A percentile compares a stretch with the other conserved stretches of the same genome.
Conservation (phyloP, 2,329 filamentous ascomycete genomes). For the Colletotrichum sp. region DNA sequence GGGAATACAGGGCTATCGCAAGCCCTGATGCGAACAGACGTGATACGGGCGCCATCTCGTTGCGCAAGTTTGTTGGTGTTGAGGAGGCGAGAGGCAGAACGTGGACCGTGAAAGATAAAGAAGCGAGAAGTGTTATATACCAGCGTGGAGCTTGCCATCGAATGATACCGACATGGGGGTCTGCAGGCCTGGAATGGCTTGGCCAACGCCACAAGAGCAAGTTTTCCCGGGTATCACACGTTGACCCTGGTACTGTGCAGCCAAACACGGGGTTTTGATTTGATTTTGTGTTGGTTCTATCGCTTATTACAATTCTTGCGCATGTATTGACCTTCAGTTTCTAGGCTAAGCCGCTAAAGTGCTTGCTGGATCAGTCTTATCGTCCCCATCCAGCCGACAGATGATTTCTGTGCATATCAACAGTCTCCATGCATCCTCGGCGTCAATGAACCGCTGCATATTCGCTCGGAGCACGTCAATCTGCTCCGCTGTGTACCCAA, state of each 20-base stretch:
- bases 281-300: not conserved
- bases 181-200: not conserved
- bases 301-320: not conserved
- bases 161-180: not conserved
- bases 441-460: not conserved
- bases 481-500: conserved; percentile 8
- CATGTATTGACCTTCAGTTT: not conserved
- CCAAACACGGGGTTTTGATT: not conserved
- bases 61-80: not conserved
- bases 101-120: not conserved
- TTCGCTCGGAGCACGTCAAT: not conserved
- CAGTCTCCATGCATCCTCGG: not conserved
- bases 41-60: not conserved
- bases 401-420: conserved; percentile 11
- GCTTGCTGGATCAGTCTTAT: too few species aligned
- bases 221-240: not conserved
- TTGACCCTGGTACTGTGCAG: not conserved
- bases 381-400: not conserved
- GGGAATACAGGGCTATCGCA: not conserved
- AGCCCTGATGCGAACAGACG: not conserved
- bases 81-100: not conserved
- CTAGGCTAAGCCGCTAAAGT: not conserved
- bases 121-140: not conserved
- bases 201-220: conserved; percentile 11
- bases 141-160: not conserved